These are phyloP conservation scores for Suillus subluteus DNA, from an alignment of 768 basidiomycete species.

Conservation along the genomic window DNA sequence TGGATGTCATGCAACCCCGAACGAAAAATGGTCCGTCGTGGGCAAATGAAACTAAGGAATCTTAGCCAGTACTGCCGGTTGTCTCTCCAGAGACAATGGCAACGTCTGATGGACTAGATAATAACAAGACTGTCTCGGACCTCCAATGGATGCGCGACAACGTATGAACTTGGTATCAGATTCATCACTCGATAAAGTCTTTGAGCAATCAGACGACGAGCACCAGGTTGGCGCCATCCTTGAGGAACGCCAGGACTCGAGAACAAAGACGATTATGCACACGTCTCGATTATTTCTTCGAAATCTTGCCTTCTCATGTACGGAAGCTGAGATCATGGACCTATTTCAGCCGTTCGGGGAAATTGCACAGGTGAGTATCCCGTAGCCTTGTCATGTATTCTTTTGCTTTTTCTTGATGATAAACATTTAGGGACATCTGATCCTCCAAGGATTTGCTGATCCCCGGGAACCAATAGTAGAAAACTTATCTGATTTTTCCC, in stretches of 20 bases:
- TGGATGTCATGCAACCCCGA: slow-evolving; percentile 74
- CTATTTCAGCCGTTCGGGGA: slow-evolving; percentile 73
- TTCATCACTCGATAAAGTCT: slow-evolving; percentile 46
- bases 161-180: slow-evolving; percentile 53
- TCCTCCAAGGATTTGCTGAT: slow-evolving; percentile 45
- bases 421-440: slow-evolving; percentile 55
- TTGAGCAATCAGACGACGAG: slow-evolving; percentile 67
- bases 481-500: slow-evolving; percentile 39
- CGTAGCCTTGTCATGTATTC: not conserved
- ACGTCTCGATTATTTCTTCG: slow-evolving; percentile 89
- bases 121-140: slow-evolving; percentile 55
- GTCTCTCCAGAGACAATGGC: not conserved
- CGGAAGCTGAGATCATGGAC: slow-evolving; percentile 65
- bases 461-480: slow-evolving; percentile 59
- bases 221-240: slow-evolving; percentile 25
- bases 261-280: slow-evolving; percentile 58
- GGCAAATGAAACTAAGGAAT: slow-evolving; percentile 57
- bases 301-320: slow-evolving; percentile 90
- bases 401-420: slow-evolving; percentile 37
- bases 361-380: slow-evolving; percentile 68
- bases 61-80: slow-evolving; percentile 14
- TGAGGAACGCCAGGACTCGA: slow-evolving; percentile 33
- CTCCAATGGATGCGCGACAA: slow-evolving; percentile 75
- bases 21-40: slow-evolving; percentile 58
- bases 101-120: slow-evolving; percentile 12